Base-by-base conservation (phyloP, 2,329 filamentous ascomycete species). In the Lachnellula arida region DNA sequence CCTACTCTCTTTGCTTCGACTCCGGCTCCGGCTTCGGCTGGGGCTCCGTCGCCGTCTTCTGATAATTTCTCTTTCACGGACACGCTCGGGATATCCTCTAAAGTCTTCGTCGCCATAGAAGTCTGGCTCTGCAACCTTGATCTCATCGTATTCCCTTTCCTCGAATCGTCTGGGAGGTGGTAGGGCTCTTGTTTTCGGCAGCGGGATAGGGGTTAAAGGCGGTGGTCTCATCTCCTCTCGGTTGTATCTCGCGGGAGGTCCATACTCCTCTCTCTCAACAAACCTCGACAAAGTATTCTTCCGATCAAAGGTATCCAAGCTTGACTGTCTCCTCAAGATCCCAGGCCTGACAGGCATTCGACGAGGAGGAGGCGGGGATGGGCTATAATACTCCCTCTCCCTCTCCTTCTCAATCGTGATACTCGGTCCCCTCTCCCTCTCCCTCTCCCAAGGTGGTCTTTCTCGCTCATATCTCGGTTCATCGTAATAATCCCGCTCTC, bases 281-380 rank as follows among this genome's bases (percentile, higher is more conserved):
- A 58, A 79, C 46, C 81, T 78, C 34, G 79, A 77, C 53, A 78
- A 65, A 1, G 89, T 87, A 32, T 46, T 46, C 28, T 84, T 84
- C 49, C 91, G 85, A 72, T 97, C 92, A 68, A 91, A 96, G 0
- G 89, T 96, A 71, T 96, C 92, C 40, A 96, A 78, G 51, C 91
- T 96, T 14, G 91, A 96, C 71, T 96, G 91, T 44, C 92, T 84
- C 56, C 92, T 83, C 50, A 94, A 68, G 60, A 92, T 79, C 32
- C 78, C 78, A 2, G 91, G 91, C 46, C 88, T 80, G 22, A 44
- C 35, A 80, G 78, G 46, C 76, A 75, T 58, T 28, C 63, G 57
- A 53, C 65, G 55, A 25, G 28, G 28, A 32, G 64, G 63, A n/a
- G n/a, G n/a, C 7, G 65, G 63, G 11, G 62, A 59, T 19, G 64